Conservation (phyloP, 306 rosid species). For the Gleditsia sinensis region DNA sequence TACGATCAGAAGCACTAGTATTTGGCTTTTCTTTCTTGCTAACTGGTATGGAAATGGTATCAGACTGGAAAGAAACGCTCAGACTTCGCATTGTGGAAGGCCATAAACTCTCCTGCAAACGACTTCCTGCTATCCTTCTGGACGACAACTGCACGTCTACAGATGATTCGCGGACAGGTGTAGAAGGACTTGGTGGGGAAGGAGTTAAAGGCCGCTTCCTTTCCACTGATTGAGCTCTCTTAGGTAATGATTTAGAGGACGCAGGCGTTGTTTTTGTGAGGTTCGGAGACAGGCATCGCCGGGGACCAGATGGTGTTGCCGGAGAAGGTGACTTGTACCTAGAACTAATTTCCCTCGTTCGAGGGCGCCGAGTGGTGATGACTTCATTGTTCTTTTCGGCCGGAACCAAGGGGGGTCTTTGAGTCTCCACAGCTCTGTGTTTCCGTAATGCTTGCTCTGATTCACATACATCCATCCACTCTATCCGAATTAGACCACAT, state of each 20-base stretch:
- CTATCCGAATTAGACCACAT: slow-evolving; percentile 66
- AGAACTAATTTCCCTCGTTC: slow-evolving; percentile 71
- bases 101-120: slow-evolving; percentile 76
- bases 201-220: slow-evolving; percentile 81
- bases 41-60: slow-evolving; percentile 73
- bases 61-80: slow-evolving; percentile 90
- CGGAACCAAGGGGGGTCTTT: slow-evolving; percentile 66
- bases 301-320: slow-evolving; percentile 41
- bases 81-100: slow-evolving; percentile 94
- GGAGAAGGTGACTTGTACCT: slow-evolving; percentile 66
- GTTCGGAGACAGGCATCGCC: slow-evolving; percentile 75
- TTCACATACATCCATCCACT: slow-evolving; percentile 86
- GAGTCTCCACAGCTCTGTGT: slow-evolving; percentile 48
- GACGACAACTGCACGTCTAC: slow-evolving; percentile 47
- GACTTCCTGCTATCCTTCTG: slow-evolving; percentile 43
- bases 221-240: slow-evolving; percentile 70
- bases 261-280: slow-evolving; percentile 53
- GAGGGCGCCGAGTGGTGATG: slow-evolving; percentile 45
- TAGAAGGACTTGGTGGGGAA: slow-evolving; percentile 67
- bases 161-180: slow-evolving; percentile 66
- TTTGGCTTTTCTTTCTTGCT: slow-evolving; percentile 78
- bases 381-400: slow-evolving; percentile 74
- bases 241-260: slow-evolving; percentile 50
- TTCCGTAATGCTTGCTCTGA: slow-evolving; percentile 58
- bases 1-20: slow-evolving; percentile 58